These are phyloP conservation scores for Debaryomycetaceae sp. DNA, from an alignment of 1,139 yeast species.

Conservation along the genomic window DNA sequence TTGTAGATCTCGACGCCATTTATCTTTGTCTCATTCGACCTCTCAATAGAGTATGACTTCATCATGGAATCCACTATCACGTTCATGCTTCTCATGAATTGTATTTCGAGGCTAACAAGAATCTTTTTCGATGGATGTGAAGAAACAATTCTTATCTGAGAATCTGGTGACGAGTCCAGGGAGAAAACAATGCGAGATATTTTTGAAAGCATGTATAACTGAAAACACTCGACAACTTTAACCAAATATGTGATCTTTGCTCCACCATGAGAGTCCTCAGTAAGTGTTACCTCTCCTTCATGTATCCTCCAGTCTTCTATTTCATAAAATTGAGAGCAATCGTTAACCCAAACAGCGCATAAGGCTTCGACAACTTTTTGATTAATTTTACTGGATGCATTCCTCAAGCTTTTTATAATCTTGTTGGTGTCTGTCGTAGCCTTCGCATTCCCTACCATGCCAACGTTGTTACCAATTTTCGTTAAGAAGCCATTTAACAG, in stretches of 20 bases:
- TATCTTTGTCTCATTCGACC: slow-evolving; percentile 13
- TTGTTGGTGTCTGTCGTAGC: slow-evolving; percentile 37
- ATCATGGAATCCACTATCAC: slow-evolving; percentile 42
- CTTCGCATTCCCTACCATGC: slow-evolving; percentile 31
- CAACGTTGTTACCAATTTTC: slow-evolving; percentile 30
- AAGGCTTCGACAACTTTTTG: slow-evolving; percentile 42
- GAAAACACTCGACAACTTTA: slow-evolving; percentile 33
- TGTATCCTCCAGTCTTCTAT: slow-evolving; percentile 39
- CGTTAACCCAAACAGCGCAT: slow-evolving; percentile 48
- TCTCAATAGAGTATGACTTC: slow-evolving; percentile 39
- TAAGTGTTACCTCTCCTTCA: neutral
- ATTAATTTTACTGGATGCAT: slow-evolving; percentile 29
- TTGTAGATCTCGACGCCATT: slow-evolving; percentile 32
- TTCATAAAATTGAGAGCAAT: slow-evolving; percentile 45
- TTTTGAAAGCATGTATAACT: slow-evolving; percentile 32
- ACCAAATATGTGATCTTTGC: slow-evolving; percentile 1
- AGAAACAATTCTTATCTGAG: slow-evolving; percentile 25
- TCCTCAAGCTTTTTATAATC: slow-evolving; percentile 32
- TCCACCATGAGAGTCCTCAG: neutral
- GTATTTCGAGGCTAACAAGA: slow-evolving; percentile 44
- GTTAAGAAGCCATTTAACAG: slow-evolving; percentile 31
- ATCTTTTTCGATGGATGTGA: slow-evolving; percentile 41
- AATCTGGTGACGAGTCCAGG: slow-evolving; percentile 13
- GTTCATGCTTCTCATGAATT: slow-evolving; percentile 45
- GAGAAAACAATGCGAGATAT: slow-evolving; percentile 25